Evolutionary conservation across 768 basidiomycete species (phyloP), one percentile per base, ranked within the genome.

Genomic region (Kwoniella newhampshirensis): DNA sequence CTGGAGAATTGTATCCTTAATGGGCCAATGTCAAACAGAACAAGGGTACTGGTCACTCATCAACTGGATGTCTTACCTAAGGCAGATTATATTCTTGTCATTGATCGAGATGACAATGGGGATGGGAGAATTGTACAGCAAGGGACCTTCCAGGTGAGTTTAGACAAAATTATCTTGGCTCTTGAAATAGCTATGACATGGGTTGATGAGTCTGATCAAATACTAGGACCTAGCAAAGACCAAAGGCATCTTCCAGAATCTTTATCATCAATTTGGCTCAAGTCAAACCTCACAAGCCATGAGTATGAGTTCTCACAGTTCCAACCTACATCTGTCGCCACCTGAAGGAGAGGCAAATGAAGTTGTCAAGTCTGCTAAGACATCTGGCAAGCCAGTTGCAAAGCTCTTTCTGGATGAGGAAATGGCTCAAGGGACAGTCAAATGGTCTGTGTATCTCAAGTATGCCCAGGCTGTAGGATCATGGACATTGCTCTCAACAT

Each of bases 1-100:
- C 59, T 87, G 2, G 82, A 87, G 9, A 77, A 86, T 35, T 87
- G 86, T 62, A 70, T 88, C 4, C 59, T 77, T 1, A 18, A 30
- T 1, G 72, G 68, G 2, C 57, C 67, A 5, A 82, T 85, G 0
- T 83, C 84, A 1, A 67, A 78, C 49, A 79, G 82, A 47, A 86
- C 86, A 0, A 77, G 86, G 8, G 78, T 87, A 15, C 77, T 87
- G 13, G 86, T 86, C 28, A 75, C 77, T 1, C 77, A 77, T 55
- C 71, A 77, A 15, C 66, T 77, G 36, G 74, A 75, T 45, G 65
- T 74, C 3, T 57, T 76, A 1, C 68, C 67, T 0, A 51, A 57
- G 18, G 73, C 77, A 1, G 77, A 77, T 48, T 30, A 65, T 23
- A 59, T 77, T 17, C 35, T 77, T 9, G 66, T 76, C 7, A 65